Percentiles rank a stretch among this genome's conserved stretches.
These are phyloP conservation scores for Calonectria naviculata DNA, from an alignment of 2,329 filamentous ascomycete species.

Conservation along the genomic window DNA sequence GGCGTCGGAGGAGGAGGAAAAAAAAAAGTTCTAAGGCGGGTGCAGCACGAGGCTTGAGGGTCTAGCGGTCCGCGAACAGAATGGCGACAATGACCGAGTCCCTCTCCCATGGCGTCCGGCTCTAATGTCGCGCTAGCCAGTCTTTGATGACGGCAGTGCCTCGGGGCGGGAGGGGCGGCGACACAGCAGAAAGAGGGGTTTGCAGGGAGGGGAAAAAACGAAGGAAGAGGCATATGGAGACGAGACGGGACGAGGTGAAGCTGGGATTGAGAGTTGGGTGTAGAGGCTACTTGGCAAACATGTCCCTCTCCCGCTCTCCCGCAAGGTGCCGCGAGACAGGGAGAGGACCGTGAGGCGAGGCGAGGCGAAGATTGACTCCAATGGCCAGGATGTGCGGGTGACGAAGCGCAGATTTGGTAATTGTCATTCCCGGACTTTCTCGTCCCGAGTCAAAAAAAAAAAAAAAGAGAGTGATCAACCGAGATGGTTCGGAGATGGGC, in stretches of 20 bases:
- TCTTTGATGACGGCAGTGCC: slow-evolving; percentile 39
- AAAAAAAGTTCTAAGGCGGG: slow-evolving; percentile 24
- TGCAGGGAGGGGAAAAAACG: neutral
- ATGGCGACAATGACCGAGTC: slow-evolving; percentile 21
- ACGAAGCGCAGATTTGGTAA: neutral
- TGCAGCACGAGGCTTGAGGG: slow-evolving; percentile 16
- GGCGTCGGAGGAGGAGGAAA: slow-evolving; percentile 8
- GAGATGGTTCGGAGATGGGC: neutral
- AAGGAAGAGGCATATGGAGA: slow-evolving; percentile 4
- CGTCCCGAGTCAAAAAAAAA: neutral
- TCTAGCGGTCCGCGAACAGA: slow-evolving; percentile 23
- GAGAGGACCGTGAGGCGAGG: neutral
- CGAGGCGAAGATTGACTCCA: neutral
- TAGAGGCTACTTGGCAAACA: neutral
- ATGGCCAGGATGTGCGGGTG: neutral
- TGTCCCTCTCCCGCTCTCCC: neutral
- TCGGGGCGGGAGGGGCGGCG: slow-evolving; percentile 23
- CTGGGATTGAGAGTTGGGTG: neutral
- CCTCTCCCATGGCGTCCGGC: slow-evolving; percentile 26
- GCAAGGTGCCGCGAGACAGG: neutral
- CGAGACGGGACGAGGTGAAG: neutral
- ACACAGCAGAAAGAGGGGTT: slow-evolving; percentile 26
- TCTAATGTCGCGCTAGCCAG: slow-evolving; percentile 39
- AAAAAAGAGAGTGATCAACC: neutral
- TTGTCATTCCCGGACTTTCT: slow-evolving; percentile 8